Conservation (phyloP, 1,284 basidiomycete species). For the Malassezia sp. region DNA sequence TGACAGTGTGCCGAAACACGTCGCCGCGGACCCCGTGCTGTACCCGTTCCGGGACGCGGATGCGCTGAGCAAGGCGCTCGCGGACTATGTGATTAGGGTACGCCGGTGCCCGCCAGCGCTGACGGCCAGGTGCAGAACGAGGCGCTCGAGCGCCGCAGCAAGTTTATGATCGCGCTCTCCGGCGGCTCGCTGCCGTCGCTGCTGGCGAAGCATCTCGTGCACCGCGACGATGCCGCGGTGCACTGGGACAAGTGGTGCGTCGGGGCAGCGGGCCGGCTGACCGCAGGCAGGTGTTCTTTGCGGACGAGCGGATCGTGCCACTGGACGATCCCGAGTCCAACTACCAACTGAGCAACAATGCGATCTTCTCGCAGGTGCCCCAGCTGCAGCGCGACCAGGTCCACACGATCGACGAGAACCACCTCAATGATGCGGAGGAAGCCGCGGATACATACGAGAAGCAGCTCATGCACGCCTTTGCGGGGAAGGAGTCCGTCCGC, state of each 20-base stretch:
- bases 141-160: constrained; percentile 71
- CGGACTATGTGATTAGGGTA: constrained; percentile 65
- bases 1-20: constrained; percentile 19
- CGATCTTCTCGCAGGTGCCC: constrained; percentile 73
- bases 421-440: constrained; percentile 62
- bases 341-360: constrained; percentile 63
- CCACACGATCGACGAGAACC: constrained; percentile 65
- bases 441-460: constrained; percentile 86
- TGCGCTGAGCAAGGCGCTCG: constrained; percentile 54
- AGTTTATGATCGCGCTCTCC: constrained; percentile 83
- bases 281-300: constrained; percentile 89
- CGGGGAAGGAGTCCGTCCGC: constrained; percentile 41
- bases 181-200: constrained; percentile 84
- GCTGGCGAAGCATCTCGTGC: constrained; percentile 61
- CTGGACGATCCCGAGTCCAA: constrained; percentile 87
- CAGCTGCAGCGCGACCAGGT: constrained; percentile 64
- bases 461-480: constrained; percentile 72
- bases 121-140: constrained; percentile 66
- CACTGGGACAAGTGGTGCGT: constrained; percentile 91
- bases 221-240: constrained; percentile 55
- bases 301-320: constrained; percentile 89
- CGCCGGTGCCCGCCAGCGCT: neutral
- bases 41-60: constrained; percentile 59
- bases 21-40: constrained; percentile 54
- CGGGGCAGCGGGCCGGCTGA: constrained; percentile 7